These are phyloP conservation scores for Populus pruinosa DNA, from an alignment of 345 rosid species.

Conservation along the genomic window DNA sequence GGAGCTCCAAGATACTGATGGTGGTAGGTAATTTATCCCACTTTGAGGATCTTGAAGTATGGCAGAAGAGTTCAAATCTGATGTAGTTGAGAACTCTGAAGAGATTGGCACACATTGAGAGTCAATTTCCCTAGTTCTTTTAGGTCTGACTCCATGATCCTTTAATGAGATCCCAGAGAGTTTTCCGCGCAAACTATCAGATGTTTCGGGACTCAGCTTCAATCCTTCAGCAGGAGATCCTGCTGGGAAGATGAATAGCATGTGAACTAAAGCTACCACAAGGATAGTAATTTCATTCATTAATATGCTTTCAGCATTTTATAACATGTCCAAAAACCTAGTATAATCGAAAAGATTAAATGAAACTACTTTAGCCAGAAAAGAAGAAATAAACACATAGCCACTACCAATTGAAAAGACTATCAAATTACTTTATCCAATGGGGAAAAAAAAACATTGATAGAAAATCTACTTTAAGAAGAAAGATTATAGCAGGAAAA, in stretches of 20 bases:
- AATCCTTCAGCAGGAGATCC: conserved; percentile 20
- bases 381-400: not conserved
- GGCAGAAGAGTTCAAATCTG: conserved; percentile 11
- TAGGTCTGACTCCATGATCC: conserved; percentile 5
- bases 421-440: not conserved
- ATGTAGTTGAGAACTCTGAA: not conserved
- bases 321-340: not conserved
- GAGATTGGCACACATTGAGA: not conserved
- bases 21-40: conserved; percentile 1
- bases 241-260: conserved; percentile 5
- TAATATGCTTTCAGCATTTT: not conserved
- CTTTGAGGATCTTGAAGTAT: conserved; percentile 6
- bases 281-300: not conserved
- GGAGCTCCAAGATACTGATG: conserved; percentile 1
- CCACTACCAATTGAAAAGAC: not conserved
- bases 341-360: not conserved
- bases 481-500: not conserved
- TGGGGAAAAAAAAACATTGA: not conserved
- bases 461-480: not conserved
- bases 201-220: conserved; percentile 17
- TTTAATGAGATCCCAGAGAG: conserved; percentile 2
- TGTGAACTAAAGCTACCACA: not conserved
- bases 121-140: conserved; percentile 9
- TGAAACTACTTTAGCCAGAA: not conserved
- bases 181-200: conserved; percentile 7